Conservation (phyloP, 129 eudicot species). For the Silybum marianum region DNA sequence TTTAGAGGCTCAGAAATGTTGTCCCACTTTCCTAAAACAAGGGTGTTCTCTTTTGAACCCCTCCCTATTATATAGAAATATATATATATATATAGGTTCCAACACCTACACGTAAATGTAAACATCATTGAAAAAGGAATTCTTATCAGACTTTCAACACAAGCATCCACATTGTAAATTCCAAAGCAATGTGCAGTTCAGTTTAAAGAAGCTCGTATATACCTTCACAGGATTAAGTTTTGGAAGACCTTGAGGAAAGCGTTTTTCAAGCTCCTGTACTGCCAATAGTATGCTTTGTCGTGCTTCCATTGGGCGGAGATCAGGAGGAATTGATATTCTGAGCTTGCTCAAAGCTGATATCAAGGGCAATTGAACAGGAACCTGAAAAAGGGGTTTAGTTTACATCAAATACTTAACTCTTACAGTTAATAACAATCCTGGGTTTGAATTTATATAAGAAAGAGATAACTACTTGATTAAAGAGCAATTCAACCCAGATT, state of each 20-base stretch:
- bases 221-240: slow-evolving; percentile 98
- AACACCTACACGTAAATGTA: background rate
- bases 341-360: slow-evolving; percentile 85
- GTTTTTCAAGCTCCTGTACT: slow-evolving; percentile 88
- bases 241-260: slow-evolving; percentile 94
- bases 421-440: background rate
- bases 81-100: background rate
- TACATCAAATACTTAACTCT: background rate
- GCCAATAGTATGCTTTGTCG: slow-evolving; percentile 81
- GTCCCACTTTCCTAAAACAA: too few species aligned
- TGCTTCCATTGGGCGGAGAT: slow-evolving; percentile 86
- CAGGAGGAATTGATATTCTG: slow-evolving; percentile 82
- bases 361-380: slow-evolving; percentile 87
- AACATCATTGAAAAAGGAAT: background rate
- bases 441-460: background rate
- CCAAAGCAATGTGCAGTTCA: background rate
- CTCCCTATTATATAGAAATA: too few species aligned
- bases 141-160: background rate
- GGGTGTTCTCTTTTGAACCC: too few species aligned
- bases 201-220: slow-evolving; percentile 5
- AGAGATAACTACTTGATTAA: background rate
- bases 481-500: background rate
- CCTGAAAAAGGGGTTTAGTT: slow-evolving; percentile 37
- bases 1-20: too few species aligned
- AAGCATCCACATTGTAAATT: background rate